Base-by-base conservation (phyloP, 208 protist species). In the Strigomonas galati region DNA sequence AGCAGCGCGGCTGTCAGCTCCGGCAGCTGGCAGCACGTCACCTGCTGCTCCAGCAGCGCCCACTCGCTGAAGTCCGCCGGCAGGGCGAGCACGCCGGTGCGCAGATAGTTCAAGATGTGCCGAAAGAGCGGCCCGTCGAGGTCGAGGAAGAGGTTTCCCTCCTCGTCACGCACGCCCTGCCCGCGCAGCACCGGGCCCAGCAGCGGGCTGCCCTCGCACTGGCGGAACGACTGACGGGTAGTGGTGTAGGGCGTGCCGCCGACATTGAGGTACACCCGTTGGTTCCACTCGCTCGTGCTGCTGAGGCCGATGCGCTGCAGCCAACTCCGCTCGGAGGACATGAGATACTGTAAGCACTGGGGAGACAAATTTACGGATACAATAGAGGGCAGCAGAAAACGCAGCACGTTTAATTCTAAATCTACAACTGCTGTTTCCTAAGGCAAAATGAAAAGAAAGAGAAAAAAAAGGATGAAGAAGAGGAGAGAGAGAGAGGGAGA, bases 111-210 rank as follows among this genome's bases (percentile, higher is more conserved):
- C 23, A 93, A 52, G 24, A 90, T 61, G 64, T 78, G 77, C 30
- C 87, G 87, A 58, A 93, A 93, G 15, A 81, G 49, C 23, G 69
- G 35, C 2, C 79, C 76, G 56, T 93, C 87, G 37, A 82, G 71
- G 53, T 93, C 87, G 64, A 93, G 71, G n/a, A 90, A 28, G 64
- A 83, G 79, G 26, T 60, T 73, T 51, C 83, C 83, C 61, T 90
- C 81, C 19, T 88, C 87, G 61, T 51, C 69, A 1, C 57, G 65
- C 21, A 54, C 67, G 1, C 44, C 81, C 12, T 55, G 71, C 59
- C 77, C 75, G n/a, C 60, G n/a, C 1, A 93, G 63, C 43, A 93
- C 78, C n/a, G 72, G 71, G 21, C 76, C 72, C 44, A 89, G 89
- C 48, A 88, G 19, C 4, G 75, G 76, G 54, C 87, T 69, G 0